Evolutionary conservation across 1,284 basidiomycete genomes (phyloP), one percentile per base, ranked within the genome.

Genomic region (Schizophyllum amplum): DNA sequence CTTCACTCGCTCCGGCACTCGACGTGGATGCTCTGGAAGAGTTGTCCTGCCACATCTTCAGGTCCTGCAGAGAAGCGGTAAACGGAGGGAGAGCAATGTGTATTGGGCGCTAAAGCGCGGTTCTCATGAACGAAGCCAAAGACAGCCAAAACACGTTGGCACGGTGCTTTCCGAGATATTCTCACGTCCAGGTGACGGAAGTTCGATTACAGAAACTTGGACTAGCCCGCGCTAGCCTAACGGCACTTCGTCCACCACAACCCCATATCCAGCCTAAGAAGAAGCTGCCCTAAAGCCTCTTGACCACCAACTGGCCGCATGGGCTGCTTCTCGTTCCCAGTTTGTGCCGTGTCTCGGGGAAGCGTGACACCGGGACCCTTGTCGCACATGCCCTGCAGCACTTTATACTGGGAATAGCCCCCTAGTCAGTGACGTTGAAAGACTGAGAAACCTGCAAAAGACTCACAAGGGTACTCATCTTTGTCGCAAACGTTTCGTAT

Each of bases 401-500:
- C 71, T 59, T 73, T 72, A 7, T 67, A 69, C 77, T 79, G 58
- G 15, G 48, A 55, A 49, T 24, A 47, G 13, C 53, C 51, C 27
- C 52, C 20, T 52, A 23, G 33, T 1, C 9, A 22, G 13, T 5
- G 51, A 58, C 20, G 42, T 25, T 54, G 33, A 56, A 46, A 53
- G 60, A 54, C 61, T n/a, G n/a, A n/a, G n/a, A n/a, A n/a, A n/a
- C n/a, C n/a, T n/a, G 57, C n/a, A 47, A 50, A 25, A 24, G 26
- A 75, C 86, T 65, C 60, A 90, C 89, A 68, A 91, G 69, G 4
- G 74, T 73, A 1, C 67, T 63, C 71, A 84, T 79, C 64, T 81
- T 84, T 52, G 72, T 70, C 17, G 75, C 69, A 67, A 89, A 92
- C 59, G 76, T 75, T 15, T 64, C 59, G 61, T 76, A 78, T 5